A percentile compares a stretch with the other conserved stretches of the same genome.
Conservation (phyloP, 805 yeast genomes). For the Candida khao-thaluensis region DNA sequence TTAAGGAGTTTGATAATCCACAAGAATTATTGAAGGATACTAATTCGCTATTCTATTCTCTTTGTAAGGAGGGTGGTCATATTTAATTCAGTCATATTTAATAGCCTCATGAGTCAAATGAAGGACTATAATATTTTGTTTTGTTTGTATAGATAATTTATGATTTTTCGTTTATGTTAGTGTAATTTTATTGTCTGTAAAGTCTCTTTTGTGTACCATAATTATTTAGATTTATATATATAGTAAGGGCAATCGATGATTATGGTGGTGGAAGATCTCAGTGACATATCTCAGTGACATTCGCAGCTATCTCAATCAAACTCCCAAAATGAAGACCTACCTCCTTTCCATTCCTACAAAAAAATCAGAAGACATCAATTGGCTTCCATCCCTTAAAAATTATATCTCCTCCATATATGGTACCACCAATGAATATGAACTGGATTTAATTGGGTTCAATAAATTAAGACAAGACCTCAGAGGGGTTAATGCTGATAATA, state of each 20-base stretch:
- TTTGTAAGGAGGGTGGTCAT: conserved; percentile 39
- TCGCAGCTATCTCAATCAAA: too few relatives aligned
- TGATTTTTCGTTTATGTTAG: too few relatives aligned
- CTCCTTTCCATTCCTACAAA: conserved; percentile 32
- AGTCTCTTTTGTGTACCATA: too few relatives aligned
- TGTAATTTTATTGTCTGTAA: too few relatives aligned
- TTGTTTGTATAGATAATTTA: too few relatives aligned
- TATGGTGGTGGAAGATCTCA: too few relatives aligned
- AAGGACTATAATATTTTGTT: too few relatives aligned
- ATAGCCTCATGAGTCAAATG: too few relatives aligned
- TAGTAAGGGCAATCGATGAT: too few relatives aligned
- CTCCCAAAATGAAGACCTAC: conserved; percentile 29
- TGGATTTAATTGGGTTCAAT: conserved; percentile 55
- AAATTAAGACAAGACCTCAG: conserved; percentile 59
- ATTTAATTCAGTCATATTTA: too few relatives aligned
- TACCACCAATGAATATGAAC: conserved; percentile 50
- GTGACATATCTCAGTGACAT: too few relatives aligned
- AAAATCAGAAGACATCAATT: conserved; percentile 58
- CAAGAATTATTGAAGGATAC: conserved; percentile 27
- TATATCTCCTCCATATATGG: conserved; percentile 68
- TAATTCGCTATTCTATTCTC: conserved; percentile 33
- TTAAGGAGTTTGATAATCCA: conserved; percentile 40
- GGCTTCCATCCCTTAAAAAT: conserved; percentile 58
- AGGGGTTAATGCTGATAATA: conserved; percentile 43
- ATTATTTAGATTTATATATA: too few relatives aligned